A percentile compares a stretch with the other conserved stretches of the same genome.
These are phyloP conservation scores for Haberlea rhodopensis DNA, from an alignment of 257 asterid genomes.

Conservation along the genomic window DNA sequence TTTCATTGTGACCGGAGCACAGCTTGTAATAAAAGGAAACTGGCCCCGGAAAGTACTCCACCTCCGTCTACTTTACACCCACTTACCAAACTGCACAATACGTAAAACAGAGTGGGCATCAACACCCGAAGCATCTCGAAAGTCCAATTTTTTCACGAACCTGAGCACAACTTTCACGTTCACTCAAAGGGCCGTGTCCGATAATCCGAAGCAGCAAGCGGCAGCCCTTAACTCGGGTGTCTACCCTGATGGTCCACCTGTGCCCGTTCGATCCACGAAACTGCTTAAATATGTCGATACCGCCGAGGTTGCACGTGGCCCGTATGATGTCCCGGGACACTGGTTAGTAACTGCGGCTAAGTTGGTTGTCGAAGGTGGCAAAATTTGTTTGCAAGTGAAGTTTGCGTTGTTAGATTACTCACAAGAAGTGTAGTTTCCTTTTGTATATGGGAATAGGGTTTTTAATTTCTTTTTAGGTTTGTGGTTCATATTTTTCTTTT, in stretches of 20 bases:
- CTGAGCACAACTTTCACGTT: constrained; percentile 91
- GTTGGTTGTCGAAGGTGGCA: constrained; percentile 75
- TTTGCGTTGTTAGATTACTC: constrained; percentile 82
- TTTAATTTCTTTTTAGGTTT: neutral
- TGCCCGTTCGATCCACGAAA: constrained; percentile 67
- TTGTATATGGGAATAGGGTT: constrained; percentile 31
- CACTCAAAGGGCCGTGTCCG: constrained; percentile 62
- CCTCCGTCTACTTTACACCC: constrained; percentile 74
- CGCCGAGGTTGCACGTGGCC: constrained; percentile 78
- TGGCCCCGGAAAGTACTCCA: constrained; percentile 92
- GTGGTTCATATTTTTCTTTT: constrained; percentile 24
- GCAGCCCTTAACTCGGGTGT: constrained; percentile 80
- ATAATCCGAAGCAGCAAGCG: constrained; percentile 59
- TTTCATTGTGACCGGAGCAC: constrained; percentile 85
- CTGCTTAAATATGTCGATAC: constrained; percentile 74
- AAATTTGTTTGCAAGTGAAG: constrained; percentile 88
- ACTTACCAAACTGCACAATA: constrained; percentile 68
- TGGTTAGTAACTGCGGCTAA: constrained; percentile 97
- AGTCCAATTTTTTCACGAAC: constrained; percentile 68
- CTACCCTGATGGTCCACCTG: constrained; percentile 93
- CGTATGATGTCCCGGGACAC: constrained; percentile 85
- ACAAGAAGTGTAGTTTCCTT: constrained; percentile 36
- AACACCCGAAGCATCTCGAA: constrained; percentile 67
- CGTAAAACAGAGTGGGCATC: constrained; percentile 92
- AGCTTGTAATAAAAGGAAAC: constrained; percentile 70